These are phyloP conservation scores for Phytophthora hybrid DNA, from an alignment of 352 stramenopile species.

Conservation along the genomic window DNA sequence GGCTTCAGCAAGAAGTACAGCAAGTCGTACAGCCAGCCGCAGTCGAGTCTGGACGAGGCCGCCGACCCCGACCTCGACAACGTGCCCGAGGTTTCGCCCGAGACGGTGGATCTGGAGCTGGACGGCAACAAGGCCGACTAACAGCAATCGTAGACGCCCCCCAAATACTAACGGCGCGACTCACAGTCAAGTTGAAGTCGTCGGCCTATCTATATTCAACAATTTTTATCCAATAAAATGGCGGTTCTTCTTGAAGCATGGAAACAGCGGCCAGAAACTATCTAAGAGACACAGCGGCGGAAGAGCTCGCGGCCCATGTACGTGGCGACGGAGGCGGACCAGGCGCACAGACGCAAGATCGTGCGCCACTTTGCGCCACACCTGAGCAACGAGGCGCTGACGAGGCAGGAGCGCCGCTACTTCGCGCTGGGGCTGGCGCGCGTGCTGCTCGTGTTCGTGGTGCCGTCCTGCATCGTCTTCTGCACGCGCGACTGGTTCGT, in stretches of 20 bases:
- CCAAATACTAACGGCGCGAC: background rate
- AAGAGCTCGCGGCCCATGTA: constrained; percentile 28
- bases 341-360: constrained; percentile 77
- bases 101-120: constrained; percentile 40
- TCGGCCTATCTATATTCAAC: constrained; percentile 29
- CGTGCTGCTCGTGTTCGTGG: constrained; percentile 59
- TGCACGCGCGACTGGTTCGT: constrained; percentile 64
- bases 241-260: constrained; percentile 14
- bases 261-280: constrained; percentile 7
- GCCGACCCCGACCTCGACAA: constrained; percentile 21
- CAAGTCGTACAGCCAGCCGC: constrained; percentile 56
- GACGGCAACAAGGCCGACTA: constrained; percentile 39
- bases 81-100: constrained; percentile 27
- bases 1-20: constrained; percentile 82
- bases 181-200: constrained; percentile 28
- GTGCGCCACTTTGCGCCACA: constrained; percentile 78
- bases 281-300: constrained; percentile 12
- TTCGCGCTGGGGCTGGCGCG: constrained; percentile 62
- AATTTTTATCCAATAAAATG: constrained; percentile 41
- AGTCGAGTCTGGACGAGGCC: constrained; percentile 37
- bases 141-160: background rate
- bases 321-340: constrained; percentile 41
- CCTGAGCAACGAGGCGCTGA: constrained; percentile 60
- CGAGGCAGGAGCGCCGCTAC: constrained; percentile 62
- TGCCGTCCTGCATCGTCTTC: constrained; percentile 59